Evolutionary conservation across 257 asterid genomes (phyloP), one percentile per base, ranked within the genome.

Genomic region (Orobanche coerulescens): DNA sequence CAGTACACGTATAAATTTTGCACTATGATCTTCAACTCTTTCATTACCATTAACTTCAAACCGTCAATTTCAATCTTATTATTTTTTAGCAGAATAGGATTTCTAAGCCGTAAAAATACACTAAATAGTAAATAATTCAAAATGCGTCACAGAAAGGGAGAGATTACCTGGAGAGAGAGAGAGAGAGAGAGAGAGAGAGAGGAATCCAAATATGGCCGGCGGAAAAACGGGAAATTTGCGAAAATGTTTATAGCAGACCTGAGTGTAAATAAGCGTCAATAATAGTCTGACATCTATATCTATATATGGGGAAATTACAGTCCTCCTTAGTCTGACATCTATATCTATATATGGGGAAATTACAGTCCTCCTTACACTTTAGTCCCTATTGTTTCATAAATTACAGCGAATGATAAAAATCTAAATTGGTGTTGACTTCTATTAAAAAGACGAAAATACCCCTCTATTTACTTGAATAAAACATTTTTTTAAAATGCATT

Each of bases 1-100:
- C 11, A 47, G 24, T 22, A 16, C 7, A 34, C 64, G 69, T 28
- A 46, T n/a, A 68, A 64, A 49, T 30, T n/a, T n/a, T 23, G 53
- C 72, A 37, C 13, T 22, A 66, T 63, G 84, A 79, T 75, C 81
- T n/a, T 69, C 72, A 6, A 18, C 49, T 57, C 58, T 25, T 74
- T 68, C 72, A 62, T 57, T 2, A 18, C 1, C 25, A 42, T 44
- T 52, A 46, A 62, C 51, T 70, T 62, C 71, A 48, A 54, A 31
- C 67, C 51, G 36, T 42, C 62, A 52, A 36, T 30, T 55, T 20
- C 78, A 59, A 57, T 46, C 49, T 39, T 3, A 10, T 39, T 39
- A 64, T 20, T 56, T 25, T 40, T 42, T 5, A 43, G 47, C 72
- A 66, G 74, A 76, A 53, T 56, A 68, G 47, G 36, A 70, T 65